Base-by-base conservation (phyloP, 2,329 filamentous ascomycete genomes). In the Penicillium sp. region DNA sequence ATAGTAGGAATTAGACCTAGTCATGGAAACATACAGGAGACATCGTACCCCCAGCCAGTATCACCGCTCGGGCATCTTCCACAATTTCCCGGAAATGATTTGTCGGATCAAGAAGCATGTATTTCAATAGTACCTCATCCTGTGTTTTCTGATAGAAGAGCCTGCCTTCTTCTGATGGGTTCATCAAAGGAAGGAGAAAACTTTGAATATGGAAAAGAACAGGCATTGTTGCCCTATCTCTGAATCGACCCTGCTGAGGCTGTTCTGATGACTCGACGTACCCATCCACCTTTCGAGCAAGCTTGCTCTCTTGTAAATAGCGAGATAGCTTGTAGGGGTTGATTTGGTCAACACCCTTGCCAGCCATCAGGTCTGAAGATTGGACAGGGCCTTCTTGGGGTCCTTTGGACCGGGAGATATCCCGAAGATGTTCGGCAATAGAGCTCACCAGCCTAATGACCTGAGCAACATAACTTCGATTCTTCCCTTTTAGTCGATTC, bases 21-120 rank as follows among this genome's bases (percentile, higher is more conserved):
- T 41, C 13, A 28, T 16, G 17, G 14, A 20, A 4, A 57, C 68
- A 57, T 61, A 78, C 76, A 0, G 93, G 93, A 2, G 93, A 94
- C 93, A 98, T 97, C 17, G 93, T 98, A 15, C 93, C 93, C 42
- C 93, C 93, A 0, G 90, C 93, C 3, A 98, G 73, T 28, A 98
- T 84, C 3, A 98, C 86, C 2, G 91, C 87, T 42, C 89, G 78
- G 0, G 93, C 88, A 47, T 86, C 82, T 19, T 87, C 81, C 2
- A 91, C 87, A 36, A 97, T 85, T 8, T 90, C 86, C 6, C 84
- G 84, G 65, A 98, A 97, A 51, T 94, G 87, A 55, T 91, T 83
- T 0, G 90, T 90, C 0, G 93, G 91, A 20, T 95, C 93, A 1
- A 98, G 78, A 4, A 98, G 77, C 53, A 95, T 80, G 61, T 96